Evolutionary conservation across 768 basidiomycete species (phyloP), one percentile per base, ranked within the genome.

Genomic region (Saitozyma podzolica): DNA sequence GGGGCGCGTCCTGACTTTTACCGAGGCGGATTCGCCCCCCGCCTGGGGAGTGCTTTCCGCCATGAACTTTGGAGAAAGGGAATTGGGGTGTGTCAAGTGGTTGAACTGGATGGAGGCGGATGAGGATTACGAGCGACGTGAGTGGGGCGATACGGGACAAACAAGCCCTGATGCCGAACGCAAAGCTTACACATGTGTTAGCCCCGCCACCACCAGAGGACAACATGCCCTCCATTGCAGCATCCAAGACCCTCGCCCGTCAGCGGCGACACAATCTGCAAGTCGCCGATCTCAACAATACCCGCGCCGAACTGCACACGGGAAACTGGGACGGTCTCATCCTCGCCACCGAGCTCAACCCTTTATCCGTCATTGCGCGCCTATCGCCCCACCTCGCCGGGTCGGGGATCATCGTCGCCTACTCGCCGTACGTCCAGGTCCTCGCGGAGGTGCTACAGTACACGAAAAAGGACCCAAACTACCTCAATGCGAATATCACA

Each of bases 271-370:
- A 93, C 50, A 91, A 89, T 75, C 83, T 82, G 5, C 85, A 86
- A n/a, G 82, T 85, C 5, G 86, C 89, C 43, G 75, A 84, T 41
- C 79, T 96, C 9, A 81, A 82, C 58, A 82, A 78, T 48, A 86
- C 85, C 17, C 84, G 94, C 41, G 86, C 90, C 59, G 93, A 95
- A 56, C 82, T 94, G 5, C 92, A 93, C 71, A 78, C 81, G 1
- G 95, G 93, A 19, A 90, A 88, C 69, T 99, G 92, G 79, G 93
- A 98, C 61, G 89, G 87, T 90, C 92, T 97, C 20, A 78, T 96
- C 54, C 80, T 97, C 48, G 88, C 92, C 4, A 89, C 87, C 62
- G 86, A 90, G 77, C 91, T 95, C 70, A 92, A 95, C 54, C 88
- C 91, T 0, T 86, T 84, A 67, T 90, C 91, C 1, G 86, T 97